Evolutionary conservation across 106 monocot genomes (phyloP), one percentile per base, ranked within the genome.

Genomic region (Dactylorhiza incarnata): DNA sequence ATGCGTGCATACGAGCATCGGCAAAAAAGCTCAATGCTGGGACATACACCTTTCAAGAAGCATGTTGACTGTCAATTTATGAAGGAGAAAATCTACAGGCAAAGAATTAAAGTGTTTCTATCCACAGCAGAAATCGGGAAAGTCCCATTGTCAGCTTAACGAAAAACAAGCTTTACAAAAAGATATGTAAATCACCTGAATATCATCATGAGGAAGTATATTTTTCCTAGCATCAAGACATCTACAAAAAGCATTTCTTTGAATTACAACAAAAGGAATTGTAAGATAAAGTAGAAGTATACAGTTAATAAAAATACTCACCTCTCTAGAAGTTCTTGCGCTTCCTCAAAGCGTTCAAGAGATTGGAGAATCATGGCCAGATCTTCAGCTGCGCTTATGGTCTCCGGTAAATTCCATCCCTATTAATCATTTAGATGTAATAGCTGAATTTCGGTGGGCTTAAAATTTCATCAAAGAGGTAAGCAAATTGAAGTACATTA

Each of bases 371-470:
- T 99, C 78, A 92, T 82, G 46, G 88, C 91, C 45, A 99, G 73
- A 45, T 71, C 73, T 83, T 90, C 91, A 62, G 99, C 89, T 73
- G 91, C 85, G 25, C 65, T 74, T 55, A 88, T 73, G 75, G 94
- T 99, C 52, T 99, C 99, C 68, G 92, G 37, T 46, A 89, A 89
- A 82, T 85, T 82, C 94, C 94, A 92, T 73, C 99, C 94, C 99
- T 94, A 79, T 51, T 43, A 89, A 70, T 68, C 45, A 79, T 74
- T 16, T 14, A 70, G 19, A 44, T 9, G 19, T 24, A 49, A 78
- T 51, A 53, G 51, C 17, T 78, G 49, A 65, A 52, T 15, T 71
- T n/a, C 15, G 5, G 12, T 5, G 12, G 16, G n/a, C 47, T 46
- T 47, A 59, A 59, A 59, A 19, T 23, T 59, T 59, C n/a, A 59